Percentiles rank a stretch among this genome's conserved stretches.
Conservation (phyloP, 179 eudicot species). For the Patellifolia procumbens region DNA sequence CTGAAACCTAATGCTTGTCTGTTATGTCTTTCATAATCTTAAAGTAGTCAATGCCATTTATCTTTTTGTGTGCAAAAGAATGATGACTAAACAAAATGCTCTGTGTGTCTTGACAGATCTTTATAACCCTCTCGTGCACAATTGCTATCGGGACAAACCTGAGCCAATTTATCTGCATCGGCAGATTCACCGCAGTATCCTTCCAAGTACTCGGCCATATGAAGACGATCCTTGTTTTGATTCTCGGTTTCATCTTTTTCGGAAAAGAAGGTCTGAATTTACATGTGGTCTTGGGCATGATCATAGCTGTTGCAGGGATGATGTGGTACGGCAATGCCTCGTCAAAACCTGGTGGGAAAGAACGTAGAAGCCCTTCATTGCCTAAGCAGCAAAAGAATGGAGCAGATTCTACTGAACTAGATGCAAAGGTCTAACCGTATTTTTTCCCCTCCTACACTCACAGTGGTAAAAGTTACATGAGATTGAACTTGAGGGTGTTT, state of each 20-base stretch:
- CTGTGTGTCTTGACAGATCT: conserved; percentile 28
- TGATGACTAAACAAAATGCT: background rate
- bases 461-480: conserved; percentile 18
- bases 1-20: background rate
- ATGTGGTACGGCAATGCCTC: conserved; percentile 51
- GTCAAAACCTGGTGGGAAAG: conserved; percentile 49
- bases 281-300: conserved; percentile 45
- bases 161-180: conserved; percentile 51
- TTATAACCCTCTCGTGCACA: conserved; percentile 43
- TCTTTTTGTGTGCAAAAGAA: background rate
- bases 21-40: background rate
- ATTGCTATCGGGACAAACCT: conserved; percentile 50
- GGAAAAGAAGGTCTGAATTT: conserved; percentile 47
- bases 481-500: conserved; percentile 5
- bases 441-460: background rate
- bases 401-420: conserved; percentile 31
- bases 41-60: background rate
- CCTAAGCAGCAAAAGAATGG: conserved; percentile 37
- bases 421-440: conserved; percentile 17
- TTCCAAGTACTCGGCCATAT: conserved; percentile 50
- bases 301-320: conserved; percentile 48
- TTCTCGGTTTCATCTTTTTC: conserved; percentile 44
- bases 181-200: conserved; percentile 49
- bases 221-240: conserved; percentile 45
- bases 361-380: conserved; percentile 23